Conservation (phyloP, 2,329 filamentous ascomycete genomes). For the Cryoendolithus antarcticus region DNA sequence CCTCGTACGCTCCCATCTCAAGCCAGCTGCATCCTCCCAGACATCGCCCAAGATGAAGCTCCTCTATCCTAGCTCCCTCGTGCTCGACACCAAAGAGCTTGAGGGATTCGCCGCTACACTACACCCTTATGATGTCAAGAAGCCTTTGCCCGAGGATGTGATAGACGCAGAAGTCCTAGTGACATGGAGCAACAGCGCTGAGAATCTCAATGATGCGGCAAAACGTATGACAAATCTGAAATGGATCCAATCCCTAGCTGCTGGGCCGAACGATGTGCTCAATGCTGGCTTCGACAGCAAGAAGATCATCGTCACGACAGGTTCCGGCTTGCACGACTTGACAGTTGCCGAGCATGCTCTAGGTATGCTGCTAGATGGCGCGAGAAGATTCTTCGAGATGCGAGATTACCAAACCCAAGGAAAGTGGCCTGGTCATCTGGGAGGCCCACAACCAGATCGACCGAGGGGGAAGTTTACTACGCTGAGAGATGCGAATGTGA, state of each 20-base stretch:
- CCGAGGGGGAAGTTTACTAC: constrained; percentile 46
- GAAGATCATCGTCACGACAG: constrained; percentile 44
- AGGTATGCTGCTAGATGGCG: constrained; percentile 43
- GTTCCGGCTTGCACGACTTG: constrained; percentile 51
- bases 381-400: constrained; percentile 50
- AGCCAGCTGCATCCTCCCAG: no score
- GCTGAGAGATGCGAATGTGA: constrained; percentile 44
- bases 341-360: constrained; percentile 55
- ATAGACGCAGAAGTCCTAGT: constrained; percentile 49
- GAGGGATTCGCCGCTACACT: constrained; percentile 47
- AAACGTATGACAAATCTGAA: constrained; percentile 42
- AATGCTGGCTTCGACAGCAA: constrained; percentile 45
- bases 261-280: constrained; percentile 54
- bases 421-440: constrained; percentile 50
- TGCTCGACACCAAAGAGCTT: constrained; percentile 42
- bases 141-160: constrained; percentile 43
- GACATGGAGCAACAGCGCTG: constrained; percentile 48
- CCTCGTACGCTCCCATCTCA: no score
- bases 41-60: constrained; percentile 42
- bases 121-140: constrained; percentile 48
- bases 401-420: constrained; percentile 46
- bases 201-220: constrained; percentile 48
- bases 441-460: constrained; percentile 48
- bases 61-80: constrained; percentile 53
- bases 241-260: constrained; percentile 57